A percentile compares a stretch with the other conserved stretches of the same genome.
phyloP scores from a whole-genome alignment of 257 asterid species.

The Solanum boliviense region DNA sequence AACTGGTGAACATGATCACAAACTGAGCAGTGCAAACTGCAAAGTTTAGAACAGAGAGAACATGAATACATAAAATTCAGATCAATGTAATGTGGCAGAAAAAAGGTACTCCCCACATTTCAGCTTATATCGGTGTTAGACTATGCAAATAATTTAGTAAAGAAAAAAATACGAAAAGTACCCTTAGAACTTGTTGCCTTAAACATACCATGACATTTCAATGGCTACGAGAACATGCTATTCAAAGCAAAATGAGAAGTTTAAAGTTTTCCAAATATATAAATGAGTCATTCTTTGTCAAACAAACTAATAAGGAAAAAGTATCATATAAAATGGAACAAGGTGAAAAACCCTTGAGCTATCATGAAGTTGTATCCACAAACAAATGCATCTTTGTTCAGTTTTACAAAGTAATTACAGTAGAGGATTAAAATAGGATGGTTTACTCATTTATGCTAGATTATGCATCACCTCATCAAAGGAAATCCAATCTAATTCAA shows the following conservation, averaged over 20 bases:
- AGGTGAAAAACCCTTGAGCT: neutral
- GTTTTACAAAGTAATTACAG: neutral
- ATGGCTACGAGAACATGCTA: neutral
- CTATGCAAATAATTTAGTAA: neutral
- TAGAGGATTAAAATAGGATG: neutral
- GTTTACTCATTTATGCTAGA: neutral
- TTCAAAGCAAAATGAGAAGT: neutral
- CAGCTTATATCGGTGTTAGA: neutral
- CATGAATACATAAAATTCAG: slow-evolving; percentile 3
- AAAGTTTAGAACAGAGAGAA: slow-evolving; percentile 11
- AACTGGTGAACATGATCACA: slow-evolving; percentile 73
- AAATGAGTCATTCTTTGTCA: neutral
- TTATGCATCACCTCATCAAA: neutral
- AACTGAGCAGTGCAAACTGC: slow-evolving; percentile 78
- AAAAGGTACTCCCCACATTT: neutral
- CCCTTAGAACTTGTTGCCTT: neutral
- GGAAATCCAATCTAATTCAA: neutral
- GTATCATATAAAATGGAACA: neutral
- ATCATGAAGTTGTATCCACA: neutral
- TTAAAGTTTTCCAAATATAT: neutral
- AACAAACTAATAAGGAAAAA: neutral
- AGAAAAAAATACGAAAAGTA: neutral
- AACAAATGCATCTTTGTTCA: neutral
- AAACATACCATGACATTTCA: neutral
- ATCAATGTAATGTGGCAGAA: neutral